These are phyloP conservation scores for Hypoxylon sp. DNA, from an alignment of 2,329 filamentous ascomycete genomes.

Conservation along the genomic window DNA sequence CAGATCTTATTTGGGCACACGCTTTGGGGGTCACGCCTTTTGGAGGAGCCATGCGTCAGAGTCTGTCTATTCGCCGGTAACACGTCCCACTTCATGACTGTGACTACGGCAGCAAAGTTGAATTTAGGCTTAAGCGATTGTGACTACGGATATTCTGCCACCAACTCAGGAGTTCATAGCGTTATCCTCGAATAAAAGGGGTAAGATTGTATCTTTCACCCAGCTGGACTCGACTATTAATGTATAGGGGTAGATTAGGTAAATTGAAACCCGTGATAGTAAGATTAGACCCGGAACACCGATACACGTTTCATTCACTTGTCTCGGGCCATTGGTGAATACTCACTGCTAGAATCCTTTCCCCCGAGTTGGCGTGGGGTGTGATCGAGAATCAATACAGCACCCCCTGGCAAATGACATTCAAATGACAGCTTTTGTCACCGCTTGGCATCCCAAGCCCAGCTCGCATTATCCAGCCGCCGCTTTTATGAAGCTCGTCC, in stretches of 20 bases:
- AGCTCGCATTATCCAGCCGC: constrained; percentile 16
- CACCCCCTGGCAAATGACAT: constrained; percentile 30
- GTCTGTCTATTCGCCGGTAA: constrained; percentile 38
- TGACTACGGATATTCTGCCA: constrained; percentile 1
- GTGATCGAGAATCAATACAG: constrained; percentile 28
- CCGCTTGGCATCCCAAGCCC: constrained; percentile 6
- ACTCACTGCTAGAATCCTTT: constrained; percentile 8
- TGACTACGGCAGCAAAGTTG: constrained; percentile 25
- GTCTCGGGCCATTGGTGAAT: constrained; percentile 5
- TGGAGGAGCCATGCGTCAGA: constrained; percentile 17
- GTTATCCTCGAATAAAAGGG: constrained; percentile 21
- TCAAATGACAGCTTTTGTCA: constrained; percentile 6
- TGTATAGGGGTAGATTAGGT: background rate
- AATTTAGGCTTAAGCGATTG: constrained; percentile 31
- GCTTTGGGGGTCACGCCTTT: constrained; percentile 12
- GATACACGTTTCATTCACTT: background rate
- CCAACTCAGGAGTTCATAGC: constrained; percentile 3
- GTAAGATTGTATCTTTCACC: background rate
- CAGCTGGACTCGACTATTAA: no score
- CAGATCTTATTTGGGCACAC: constrained; percentile 15
- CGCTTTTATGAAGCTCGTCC: constrained; percentile 24
- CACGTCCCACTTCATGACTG: constrained; percentile 27
- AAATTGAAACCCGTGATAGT: background rate
- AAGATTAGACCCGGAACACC: background rate
- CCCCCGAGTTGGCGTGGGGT: constrained; percentile 24